Base-by-base conservation (phyloP, 352 stramenopile genomes). In the Globisporangium solare region DNA sequence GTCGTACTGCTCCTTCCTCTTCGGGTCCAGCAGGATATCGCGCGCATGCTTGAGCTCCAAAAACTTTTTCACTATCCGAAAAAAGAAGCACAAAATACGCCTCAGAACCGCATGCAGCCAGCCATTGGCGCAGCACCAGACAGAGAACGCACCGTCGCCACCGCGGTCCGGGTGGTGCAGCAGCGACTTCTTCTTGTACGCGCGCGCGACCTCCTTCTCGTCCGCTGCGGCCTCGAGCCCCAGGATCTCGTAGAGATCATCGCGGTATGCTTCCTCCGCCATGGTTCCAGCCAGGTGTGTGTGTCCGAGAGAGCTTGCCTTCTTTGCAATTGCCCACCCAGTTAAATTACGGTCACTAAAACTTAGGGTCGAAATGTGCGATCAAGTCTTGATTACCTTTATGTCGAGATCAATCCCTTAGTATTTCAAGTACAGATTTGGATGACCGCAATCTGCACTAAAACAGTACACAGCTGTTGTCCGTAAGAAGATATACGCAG, bases 101-200 rank as follows among this genome's bases (percentile, higher is more conserved):
- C 10, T 35, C 35, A 14, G n/a, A 17, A 57, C 12, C 8, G 22
- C 20, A 35, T 49, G n/a, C 13, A 27, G 24, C 24, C 24, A 27
- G 17, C 17, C 22, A 22, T 43, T 46, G 21, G 1, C 7, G 39
- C 39, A 43, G 10, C 13, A 43, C 3, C 7, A n/a, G 1, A 51
- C 12, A 39, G 1, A 51, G 10, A 39, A 56, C 64, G 54, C 66
- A 93, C 83, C 81, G 47, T 94, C 81, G 51, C 84, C 84, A 14
- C 84, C 82, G 46, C 83, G 83, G 55, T 94, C 84, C 13, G 84
- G 84, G 49, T 94, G 84, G 31, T 92, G 79, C 41, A 80, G 45
- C 21, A 92, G 76, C 8, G 78, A 89, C 66, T 83, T 86, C 68
- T 89, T 89, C 64, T 88, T 92, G 63, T 92, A 94, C 1, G 84